Conservation (phyloP, 208 protist genomes). For the Acanthamoeba lenticulata region DNA sequence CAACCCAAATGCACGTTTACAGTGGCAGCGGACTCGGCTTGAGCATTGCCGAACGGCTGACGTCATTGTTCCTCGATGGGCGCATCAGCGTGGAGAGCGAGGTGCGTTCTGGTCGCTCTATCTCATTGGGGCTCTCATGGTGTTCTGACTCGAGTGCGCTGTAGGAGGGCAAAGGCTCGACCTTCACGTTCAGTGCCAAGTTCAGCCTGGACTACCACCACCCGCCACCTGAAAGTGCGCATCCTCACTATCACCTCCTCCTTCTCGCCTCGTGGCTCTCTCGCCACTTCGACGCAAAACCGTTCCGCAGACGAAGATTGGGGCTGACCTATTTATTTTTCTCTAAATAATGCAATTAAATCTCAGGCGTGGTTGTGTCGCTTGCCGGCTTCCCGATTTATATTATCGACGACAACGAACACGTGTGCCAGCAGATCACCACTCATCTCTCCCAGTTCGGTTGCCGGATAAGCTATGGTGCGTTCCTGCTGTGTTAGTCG, state of each 20-base stretch:
- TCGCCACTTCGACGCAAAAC: too few relatives aligned
- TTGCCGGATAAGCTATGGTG: constrained; percentile 20
- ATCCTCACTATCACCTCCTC: not conserved
- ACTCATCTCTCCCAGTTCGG: constrained; percentile 9
- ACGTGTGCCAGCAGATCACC: constrained; percentile 30
- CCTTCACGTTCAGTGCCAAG: constrained; percentile 4
- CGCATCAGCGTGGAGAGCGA: not conserved
- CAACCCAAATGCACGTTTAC: not conserved
- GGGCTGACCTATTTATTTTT: not conserved
- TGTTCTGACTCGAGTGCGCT: not conserved
- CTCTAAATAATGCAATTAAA: not conserved
- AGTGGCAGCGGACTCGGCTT: constrained; percentile 40
- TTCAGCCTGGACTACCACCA: constrained; percentile 40
- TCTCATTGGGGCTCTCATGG: not conserved
- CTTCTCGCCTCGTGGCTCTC: too few relatives aligned
- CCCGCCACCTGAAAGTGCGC: not conserved
- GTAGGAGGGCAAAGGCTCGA: constrained; percentile 26
- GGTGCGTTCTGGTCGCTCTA: not conserved
- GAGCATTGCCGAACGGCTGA: not conserved
- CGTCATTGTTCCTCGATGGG: not conserved
- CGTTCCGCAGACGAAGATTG: too few relatives aligned
- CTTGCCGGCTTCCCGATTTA: constrained; percentile 50
- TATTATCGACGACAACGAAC: constrained; percentile 58
- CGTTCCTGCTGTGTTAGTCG: not conserved
- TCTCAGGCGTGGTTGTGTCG: not conserved